Evolutionary conservation across 2,329 filamentous ascomycete species (phyloP), one percentile per base, ranked within the genome.

Genomic region (Venturia aucupariae): DNA sequence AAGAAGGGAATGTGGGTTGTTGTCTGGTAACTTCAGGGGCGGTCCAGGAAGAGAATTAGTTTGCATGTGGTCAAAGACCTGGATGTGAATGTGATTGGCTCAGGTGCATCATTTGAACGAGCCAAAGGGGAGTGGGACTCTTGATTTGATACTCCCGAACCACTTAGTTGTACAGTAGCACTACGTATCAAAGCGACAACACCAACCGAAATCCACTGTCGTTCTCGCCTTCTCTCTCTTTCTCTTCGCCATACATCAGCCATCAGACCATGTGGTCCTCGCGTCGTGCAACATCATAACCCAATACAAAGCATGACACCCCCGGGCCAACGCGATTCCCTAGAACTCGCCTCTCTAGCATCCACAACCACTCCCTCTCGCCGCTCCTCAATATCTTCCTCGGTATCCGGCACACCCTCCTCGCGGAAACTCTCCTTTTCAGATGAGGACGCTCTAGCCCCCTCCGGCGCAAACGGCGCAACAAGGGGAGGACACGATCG

Each of bases 281-380:
- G 27, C 30, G 19, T 57, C 17, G 30, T 30, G 51, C 51, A 57
- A 57, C 51, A 15, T 35, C 51, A 35, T 57, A 57, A 35, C 27
- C 27, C 51, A 35, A 11, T n/a, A 46, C 42, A 17, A 46, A 51
- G 46, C 46, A 57, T 57, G 51, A n/a, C 51, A 22, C 51, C 51
- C 27, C 51, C 51, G 51, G 51, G 51, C 24, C 51, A 57, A 57
- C 90, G 94, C 78, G 94, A 99, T 82, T 97, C 93, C 59, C 86
- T 99, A 72, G 94, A 99, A 80, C 88, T 99, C 65, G 94, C 92
- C 66, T 97, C 92, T 63, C 86, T 99, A 68, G 94, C 93, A 66
- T 96, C 91, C 67, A 92, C 89, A 44, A 91, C 89, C 69, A 84
- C 82, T 62, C 83, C 82, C 67, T 84, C 84, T 60, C 82, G 82